Evolutionary conservation across 176 grass and related monocot genomes (phyloP), one percentile per base, ranked within the genome.

Genomic region (Olyra latifolia): DNA sequence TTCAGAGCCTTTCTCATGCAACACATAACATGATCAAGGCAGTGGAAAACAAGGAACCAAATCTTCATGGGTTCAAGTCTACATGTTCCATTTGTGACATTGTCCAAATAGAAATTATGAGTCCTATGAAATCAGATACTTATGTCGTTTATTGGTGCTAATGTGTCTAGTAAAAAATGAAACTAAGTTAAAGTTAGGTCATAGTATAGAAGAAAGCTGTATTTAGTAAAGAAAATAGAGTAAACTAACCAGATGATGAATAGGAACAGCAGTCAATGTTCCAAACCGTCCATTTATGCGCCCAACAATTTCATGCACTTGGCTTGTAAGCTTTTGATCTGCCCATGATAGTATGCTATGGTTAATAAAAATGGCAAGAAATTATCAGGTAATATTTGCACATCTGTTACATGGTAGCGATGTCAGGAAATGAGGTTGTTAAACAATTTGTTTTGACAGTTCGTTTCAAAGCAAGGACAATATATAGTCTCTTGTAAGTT

Each of bases 251-350:
- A 99, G 75, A 79, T 99, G 96, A 89, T 95, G 92, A 83, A 99
- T 99, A 57, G 96, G 96, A 79, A 99, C 96, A 72, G 92, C 92
- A 82, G 96, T 91, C 67, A 99, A 58, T 64, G 96, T 99, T 83
- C 96, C 96, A 83, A 99, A 99, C 67, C 96, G 92, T 45, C 96
- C 96, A 77, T 99, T 99, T 83, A 99, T 99, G 42, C 96, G 92
- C 24, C 96, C 96, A 83, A 99, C 96, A 88, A 99, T 99, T 91
- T 99, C 96, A 63, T 99, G 96, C 19, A 99, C 96, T 71, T 99
- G 96, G 68, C 96, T 99, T 5, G 96, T 99, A 74, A 99, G 88
- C 86, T 95, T 99, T 89, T 99, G 96, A 93, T 99, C 96, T 99
- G 76, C 71, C 77, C 16, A 85, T 74, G 38, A 71, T 64, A 92